Evolutionary conservation across 2,329 filamentous ascomycete genomes (phyloP).

Genomic region (Aspergillus sergii): DNA sequence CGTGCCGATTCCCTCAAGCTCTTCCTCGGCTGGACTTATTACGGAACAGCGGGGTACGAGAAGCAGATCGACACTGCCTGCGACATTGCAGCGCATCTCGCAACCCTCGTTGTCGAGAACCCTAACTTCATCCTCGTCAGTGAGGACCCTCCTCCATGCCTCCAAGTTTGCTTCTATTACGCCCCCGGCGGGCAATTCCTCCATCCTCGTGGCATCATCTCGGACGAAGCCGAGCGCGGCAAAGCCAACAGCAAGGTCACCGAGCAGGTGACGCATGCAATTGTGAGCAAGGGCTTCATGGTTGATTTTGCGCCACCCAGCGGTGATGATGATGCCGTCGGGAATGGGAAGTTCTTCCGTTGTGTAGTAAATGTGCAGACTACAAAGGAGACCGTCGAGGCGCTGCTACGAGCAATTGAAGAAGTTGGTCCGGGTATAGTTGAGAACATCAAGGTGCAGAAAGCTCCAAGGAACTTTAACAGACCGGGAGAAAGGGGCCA

Average conservation of each 20-base stretch:
- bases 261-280: slow-evolving; percentile 53
- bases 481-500: slow-evolving; percentile 37
- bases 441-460: slow-evolving; percentile 28
- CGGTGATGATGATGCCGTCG: slow-evolving; percentile 52
- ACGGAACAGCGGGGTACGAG: slow-evolving; percentile 75
- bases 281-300: slow-evolving; percentile 68
- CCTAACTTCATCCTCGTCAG: slow-evolving; percentile 71
- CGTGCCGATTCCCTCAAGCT: slow-evolving; percentile 85
- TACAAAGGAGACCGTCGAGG: slow-evolving; percentile 61
- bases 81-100: slow-evolving; percentile 69
- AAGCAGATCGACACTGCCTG: slow-evolving; percentile 73
- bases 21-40: slow-evolving; percentile 85
- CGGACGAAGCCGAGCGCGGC: slow-evolving; percentile 39
- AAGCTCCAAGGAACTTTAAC: slow-evolving; percentile 20
- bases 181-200: slow-evolving; percentile 59
- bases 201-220: slow-evolving; percentile 33
- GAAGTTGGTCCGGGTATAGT: slow-evolving; percentile 45
- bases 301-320: slow-evolving; percentile 63
- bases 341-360: slow-evolving; percentile 66
- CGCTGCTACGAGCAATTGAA: slow-evolving; percentile 62
- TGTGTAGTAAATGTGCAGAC: slow-evolving; percentile 69
- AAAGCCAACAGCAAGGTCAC: slow-evolving; percentile 60
- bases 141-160: slow-evolving; percentile 76
- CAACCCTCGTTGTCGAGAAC: slow-evolving; percentile 57
- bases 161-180: slow-evolving; percentile 96